Percentiles rank a stretch among this genome's conserved stretches.
Conservation (phyloP, 495 filamentous ascomycete genomes). For the Lasiosphaeria miniovina region DNA sequence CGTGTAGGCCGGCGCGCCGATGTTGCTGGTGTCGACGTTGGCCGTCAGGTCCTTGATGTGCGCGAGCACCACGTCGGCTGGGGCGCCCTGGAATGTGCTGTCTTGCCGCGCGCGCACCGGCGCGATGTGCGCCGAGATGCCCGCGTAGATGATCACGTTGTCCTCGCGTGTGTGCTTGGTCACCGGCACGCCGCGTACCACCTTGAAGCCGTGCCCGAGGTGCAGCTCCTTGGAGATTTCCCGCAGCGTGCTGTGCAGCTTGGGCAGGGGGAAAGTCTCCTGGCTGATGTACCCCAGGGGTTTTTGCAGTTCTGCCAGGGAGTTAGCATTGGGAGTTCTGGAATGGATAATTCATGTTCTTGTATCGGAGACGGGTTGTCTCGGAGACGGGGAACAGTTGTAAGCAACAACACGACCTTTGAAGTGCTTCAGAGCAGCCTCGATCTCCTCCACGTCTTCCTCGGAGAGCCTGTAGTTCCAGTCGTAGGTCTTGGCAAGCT, state of each 20-base stretch:
- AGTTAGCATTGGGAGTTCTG: conserved; percentile 2
- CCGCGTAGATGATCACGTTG: conserved; percentile 61
- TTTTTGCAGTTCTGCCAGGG: conserved; percentile 33
- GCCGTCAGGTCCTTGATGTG: conserved; percentile 61
- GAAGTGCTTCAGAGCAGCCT: conserved; percentile 53
- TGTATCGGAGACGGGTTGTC: no score
- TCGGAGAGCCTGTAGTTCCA: conserved; percentile 51
- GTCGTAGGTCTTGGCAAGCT: conserved; percentile 45
- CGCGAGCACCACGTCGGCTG: conserved; percentile 44
- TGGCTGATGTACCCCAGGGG: conserved; percentile 48
- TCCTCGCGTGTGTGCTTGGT: conserved; percentile 53
- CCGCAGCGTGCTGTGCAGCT: conserved; percentile 44
- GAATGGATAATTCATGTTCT: no score
- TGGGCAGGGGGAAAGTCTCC: conserved; percentile 57
- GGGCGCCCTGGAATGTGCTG: conserved; percentile 33
- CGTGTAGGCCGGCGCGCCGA: conserved; percentile 56
- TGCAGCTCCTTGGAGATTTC: conserved; percentile 51
- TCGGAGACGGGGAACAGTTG: no score
- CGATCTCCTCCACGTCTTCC: conserved; percentile 53
- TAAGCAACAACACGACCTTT: conserved; percentile 35
- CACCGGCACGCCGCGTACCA: conserved; percentile 56
- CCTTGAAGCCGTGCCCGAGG: conserved; percentile 58
- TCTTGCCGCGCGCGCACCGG: conserved; percentile 57
- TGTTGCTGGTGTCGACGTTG: conserved; percentile 35
- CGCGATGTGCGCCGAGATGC: conserved; percentile 58